These are phyloP conservation scores for Spencermartinsiella europaea DNA, from an alignment of 805 yeast species.

Conservation along the genomic window DNA sequence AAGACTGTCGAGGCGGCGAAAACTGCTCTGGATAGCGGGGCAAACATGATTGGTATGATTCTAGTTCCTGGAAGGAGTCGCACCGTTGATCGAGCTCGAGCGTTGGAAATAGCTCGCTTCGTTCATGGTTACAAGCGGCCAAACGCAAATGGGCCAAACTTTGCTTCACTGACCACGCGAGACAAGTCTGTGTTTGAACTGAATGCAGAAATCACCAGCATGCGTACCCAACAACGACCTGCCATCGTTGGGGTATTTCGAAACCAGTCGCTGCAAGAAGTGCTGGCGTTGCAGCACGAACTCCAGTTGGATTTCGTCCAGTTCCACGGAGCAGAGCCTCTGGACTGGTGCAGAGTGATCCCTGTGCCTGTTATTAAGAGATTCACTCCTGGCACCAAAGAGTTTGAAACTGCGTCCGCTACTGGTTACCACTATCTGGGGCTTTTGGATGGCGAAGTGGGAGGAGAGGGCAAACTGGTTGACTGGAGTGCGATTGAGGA, in stretches of 20 bases:
- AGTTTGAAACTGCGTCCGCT: conserved; percentile 32
- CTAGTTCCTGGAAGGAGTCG: conserved; percentile 79
- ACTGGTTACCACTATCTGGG: conserved; percentile 46
- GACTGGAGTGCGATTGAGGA: conserved; percentile 58
- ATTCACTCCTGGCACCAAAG: conserved; percentile 50
- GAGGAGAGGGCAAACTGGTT: conserved; percentile 84
- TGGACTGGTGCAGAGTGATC: conserved; percentile 38
- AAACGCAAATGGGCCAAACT: background rate
- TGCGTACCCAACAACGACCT: conserved; percentile 45
- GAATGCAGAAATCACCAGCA: conserved; percentile 11
- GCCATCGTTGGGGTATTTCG: conserved; percentile 84
- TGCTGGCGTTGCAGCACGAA: conserved; percentile 38
- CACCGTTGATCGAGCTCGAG: conserved; percentile 50
- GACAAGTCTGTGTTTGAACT: conserved; percentile 18
- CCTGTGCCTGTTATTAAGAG: conserved; percentile 67
- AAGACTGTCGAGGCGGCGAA: conserved; percentile 61
- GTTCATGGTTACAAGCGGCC: conserved; percentile 22
- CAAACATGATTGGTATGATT: conserved; percentile 77
- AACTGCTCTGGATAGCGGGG: conserved; percentile 65
- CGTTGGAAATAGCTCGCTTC: conserved; percentile 40
- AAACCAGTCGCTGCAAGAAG: conserved; percentile 68
- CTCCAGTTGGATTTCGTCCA: conserved; percentile 73
- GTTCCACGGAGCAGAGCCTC: conserved; percentile 73
- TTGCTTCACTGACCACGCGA: background rate
- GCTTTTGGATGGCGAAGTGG: conserved; percentile 78